Percentiles rank a stretch among this genome's conserved stretches.
Evolutionary conservation across 148 eudicot genomes (phyloP).

Genomic region (Heliosperma pusillum): DNA sequence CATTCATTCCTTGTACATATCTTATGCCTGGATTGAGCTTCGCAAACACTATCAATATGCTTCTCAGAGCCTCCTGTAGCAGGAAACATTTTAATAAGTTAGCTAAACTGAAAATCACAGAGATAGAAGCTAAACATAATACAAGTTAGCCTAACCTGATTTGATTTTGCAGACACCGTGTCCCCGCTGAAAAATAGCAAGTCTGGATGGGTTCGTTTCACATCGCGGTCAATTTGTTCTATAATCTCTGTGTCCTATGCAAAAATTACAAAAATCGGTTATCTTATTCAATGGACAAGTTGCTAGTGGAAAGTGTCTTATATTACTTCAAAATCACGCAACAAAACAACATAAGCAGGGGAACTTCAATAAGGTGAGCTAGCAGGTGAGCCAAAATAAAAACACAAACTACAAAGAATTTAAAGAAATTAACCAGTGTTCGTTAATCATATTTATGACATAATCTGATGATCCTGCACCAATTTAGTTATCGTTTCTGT

Average conservation of each 20-base stretch:
- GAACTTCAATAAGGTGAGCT: not conserved
- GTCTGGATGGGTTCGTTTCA: slow-evolving; percentile 96
- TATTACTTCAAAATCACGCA: slow-evolving; percentile 44
- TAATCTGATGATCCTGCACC: not conserved
- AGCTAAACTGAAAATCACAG: not conserved
- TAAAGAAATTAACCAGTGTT: not conserved
- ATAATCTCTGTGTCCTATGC: slow-evolving; percentile 85
- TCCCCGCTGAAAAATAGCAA: slow-evolving; percentile 88
- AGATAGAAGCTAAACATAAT: not conserved
- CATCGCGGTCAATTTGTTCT: slow-evolving; percentile 98
- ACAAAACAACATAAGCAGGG: slow-evolving; percentile 39
- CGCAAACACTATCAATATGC: slow-evolving; percentile 82
- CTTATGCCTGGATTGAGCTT: slow-evolving; percentile 96
- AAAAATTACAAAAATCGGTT: not conserved
- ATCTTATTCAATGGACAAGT: not conserved
- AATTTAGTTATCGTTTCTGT: not conserved
- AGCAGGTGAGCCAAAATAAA: not conserved
- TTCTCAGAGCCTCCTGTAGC: slow-evolving; percentile 70
- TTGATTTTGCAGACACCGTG: slow-evolving; percentile 54
- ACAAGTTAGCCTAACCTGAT: slow-evolving; percentile 51
- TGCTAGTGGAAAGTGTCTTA: not conserved
- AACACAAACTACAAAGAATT: not conserved
- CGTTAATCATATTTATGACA: not conserved
- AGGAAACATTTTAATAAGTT: slow-evolving; percentile 21
- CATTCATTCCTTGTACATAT: slow-evolving; percentile 99